A percentile compares a stretch with the other conserved stretches of the same genome.
Evolutionary conservation across 1,139 yeast genomes (phyloP).

Genomic region (Zygoascus meyerae): DNA sequence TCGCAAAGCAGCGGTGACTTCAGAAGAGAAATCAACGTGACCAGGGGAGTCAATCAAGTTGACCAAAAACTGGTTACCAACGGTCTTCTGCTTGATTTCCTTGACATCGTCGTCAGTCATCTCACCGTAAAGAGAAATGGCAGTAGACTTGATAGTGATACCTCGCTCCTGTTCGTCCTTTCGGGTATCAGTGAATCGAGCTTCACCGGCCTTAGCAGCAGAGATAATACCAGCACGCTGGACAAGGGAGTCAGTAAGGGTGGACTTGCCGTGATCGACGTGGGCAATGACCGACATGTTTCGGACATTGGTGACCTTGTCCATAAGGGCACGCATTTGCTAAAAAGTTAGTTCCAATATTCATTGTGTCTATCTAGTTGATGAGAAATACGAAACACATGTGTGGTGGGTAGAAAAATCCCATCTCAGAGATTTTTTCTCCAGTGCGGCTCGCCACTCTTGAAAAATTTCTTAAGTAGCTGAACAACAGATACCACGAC

Average conservation of each 20-base stretch:
- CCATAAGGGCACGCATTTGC: conserved; percentile 98
- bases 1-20: conserved; percentile 99
- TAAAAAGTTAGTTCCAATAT: conserved; percentile 10
- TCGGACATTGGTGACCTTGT: conserved; percentile 99
- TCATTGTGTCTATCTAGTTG: background rate
- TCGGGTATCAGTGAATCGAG: conserved; percentile 99
- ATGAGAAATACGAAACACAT: no score
- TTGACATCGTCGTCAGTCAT: conserved; percentile 86
- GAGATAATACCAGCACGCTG: conserved; percentile 99
- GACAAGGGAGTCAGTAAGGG: conserved; percentile 97
- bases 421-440: no score
- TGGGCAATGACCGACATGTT: conserved; percentile 99
- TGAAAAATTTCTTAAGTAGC: no score
- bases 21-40: conserved; percentile 99
- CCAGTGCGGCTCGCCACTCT: no score
- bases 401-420: no score
- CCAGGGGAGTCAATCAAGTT: conserved; percentile 99
- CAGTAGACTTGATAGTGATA: conserved; percentile 98
- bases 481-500: no score
- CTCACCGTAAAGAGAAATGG: conserved; percentile 91
- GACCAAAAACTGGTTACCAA: conserved; percentile 89
- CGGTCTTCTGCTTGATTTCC: conserved; percentile 94
- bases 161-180: conserved; percentile 99
- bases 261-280: conserved; percentile 86
- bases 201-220: conserved; percentile 99